Evolutionary conservation across 2,329 filamentous ascomycete genomes (phyloP).

Genomic region (Trichoderma harzianum): DNA sequence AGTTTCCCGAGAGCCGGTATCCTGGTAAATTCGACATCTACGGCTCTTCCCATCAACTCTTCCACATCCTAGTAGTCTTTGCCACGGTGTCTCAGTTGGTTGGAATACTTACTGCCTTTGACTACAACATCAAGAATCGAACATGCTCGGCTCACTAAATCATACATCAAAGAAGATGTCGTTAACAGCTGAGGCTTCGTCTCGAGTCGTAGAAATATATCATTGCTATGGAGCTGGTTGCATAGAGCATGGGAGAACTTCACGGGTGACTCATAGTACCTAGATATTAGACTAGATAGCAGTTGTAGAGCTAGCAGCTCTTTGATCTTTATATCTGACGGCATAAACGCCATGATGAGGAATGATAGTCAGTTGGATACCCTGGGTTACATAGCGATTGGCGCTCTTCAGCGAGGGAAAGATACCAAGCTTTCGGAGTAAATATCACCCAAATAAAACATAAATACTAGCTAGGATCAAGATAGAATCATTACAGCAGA

Average conservation of each 20-base stretch:
- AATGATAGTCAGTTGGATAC: no score
- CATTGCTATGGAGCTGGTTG: neutral
- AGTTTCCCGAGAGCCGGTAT: conserved; percentile 1
- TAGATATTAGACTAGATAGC: neutral
- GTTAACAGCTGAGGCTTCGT: neutral
- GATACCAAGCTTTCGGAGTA: no score
- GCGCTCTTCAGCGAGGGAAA: no score
- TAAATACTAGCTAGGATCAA: no score
- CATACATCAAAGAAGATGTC: neutral
- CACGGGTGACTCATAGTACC: neutral
- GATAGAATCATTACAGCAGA: no score
- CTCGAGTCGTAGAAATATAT: neutral
- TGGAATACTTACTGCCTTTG: neutral
- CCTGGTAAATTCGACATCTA: conserved; percentile 8
- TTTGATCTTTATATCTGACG: no score
- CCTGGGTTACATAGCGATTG: no score
- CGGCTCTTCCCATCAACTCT: conserved; percentile 7
- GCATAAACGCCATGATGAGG: no score
- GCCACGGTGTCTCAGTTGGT: neutral
- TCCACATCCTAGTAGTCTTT: neutral
- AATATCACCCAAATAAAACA: no score
- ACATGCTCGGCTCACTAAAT: neutral
- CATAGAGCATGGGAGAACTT: neutral
- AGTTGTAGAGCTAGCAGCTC: neutral
- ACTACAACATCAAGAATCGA: neutral